Evolutionary conservation across 305 asterid species (phyloP).

Genomic region (Solanum hybrid): DNA sequence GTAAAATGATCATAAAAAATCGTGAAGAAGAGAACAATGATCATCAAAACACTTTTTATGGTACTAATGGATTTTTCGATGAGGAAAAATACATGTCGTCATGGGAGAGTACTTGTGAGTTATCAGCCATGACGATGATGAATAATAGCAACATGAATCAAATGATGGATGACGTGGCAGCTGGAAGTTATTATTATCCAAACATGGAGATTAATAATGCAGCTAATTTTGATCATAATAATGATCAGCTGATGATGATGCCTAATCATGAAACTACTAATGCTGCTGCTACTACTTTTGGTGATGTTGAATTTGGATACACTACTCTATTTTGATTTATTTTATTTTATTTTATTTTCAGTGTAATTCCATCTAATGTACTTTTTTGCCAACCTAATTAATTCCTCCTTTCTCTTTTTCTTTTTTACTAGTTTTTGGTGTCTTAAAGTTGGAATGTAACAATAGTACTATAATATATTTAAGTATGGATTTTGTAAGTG

Average conservation of each 20-base stretch:
- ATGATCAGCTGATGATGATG: neutral
- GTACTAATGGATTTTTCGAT: constrained; percentile 26
- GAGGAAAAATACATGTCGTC: constrained; percentile 6
- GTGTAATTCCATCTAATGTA: neutral
- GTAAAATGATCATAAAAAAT: neutral
- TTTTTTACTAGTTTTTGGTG: neutral
- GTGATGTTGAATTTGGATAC: constrained; percentile 43
- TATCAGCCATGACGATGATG: constrained; percentile 60
- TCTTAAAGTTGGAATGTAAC: neutral
- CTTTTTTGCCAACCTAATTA: constrained; percentile 4
- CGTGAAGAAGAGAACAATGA: neutral
- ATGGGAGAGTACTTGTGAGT: constrained; percentile 56
- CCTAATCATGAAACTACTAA: neutral
- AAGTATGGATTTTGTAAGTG: neutral
- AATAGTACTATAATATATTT: neutral
- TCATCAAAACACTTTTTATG: constrained; percentile 1
- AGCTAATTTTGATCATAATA: constrained; percentile 12
- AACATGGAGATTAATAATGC: constrained; percentile 5
- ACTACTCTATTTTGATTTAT: constrained; percentile 31
- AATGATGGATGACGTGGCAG: neutral
- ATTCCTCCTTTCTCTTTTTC: neutral
- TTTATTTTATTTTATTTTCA: neutral
- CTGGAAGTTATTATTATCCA: constrained; percentile 11
- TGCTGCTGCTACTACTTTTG: constrained; percentile 19
- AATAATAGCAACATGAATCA: neutral